Evolutionary conservation across 495 filamentous ascomycete species (phyloP), one percentile per base, ranked within the genome.

Genomic region (Hypoxylon crocopeplum): DNA sequence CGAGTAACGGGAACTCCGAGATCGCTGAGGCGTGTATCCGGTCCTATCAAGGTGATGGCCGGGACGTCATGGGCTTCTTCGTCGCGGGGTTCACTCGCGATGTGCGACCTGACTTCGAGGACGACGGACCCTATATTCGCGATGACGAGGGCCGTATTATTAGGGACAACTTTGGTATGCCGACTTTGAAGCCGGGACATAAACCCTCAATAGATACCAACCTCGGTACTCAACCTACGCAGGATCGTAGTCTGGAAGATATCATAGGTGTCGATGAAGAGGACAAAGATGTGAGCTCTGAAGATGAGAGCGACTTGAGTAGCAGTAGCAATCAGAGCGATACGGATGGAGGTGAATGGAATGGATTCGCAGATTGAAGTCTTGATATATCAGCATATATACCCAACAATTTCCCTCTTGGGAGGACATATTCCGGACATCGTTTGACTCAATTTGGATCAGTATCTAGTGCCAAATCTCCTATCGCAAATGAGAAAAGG

Each of bases 1-100:
- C 81, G 6, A 74, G 75, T 27, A 48, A 61, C 34, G 74, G 56
- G 13, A 58, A 62, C 24, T 42, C 59, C 8, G 68, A 67, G 16
- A 53, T 77, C 0, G 79, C 88, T 6, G 86, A 92, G 39, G 89
- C 83, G 3, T 97, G 92, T 68, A 84, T 98, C 19, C 75, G 94
- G 46, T 92, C 90, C 46, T 83, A 87, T 62, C 86, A 91, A 61
- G 90, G 87, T 29, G 91, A 90, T 63, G 87, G 85, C 16, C 84
- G 90, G 38, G 92, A 91, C 0, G 60, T 70, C 24, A 79, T 79
- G 76, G 75, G 74, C 0, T 76, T 77, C 50, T 79, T 79, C 59
- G 62, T 79, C 5, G 72, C 69, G 20, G 75, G 63, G 0, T 64
- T 72, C 39, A 59, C 66, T 0, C 68, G 82, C 29, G 75, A 80